phyloP scores from a whole-genome alignment of 2,329 filamentous ascomycete species.

The Hypoxylon sp. region DNA sequence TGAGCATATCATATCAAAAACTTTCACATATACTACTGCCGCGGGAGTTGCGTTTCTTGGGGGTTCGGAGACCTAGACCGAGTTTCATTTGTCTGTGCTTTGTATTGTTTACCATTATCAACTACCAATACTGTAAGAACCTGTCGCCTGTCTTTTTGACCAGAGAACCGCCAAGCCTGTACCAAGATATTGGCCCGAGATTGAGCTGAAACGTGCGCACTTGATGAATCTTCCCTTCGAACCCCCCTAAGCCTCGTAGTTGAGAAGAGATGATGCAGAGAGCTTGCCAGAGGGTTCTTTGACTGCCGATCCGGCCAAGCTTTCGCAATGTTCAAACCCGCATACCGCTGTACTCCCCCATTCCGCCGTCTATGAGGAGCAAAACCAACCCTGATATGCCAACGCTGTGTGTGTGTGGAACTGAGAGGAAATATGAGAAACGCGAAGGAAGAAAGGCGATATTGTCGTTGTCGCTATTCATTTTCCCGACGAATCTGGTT shows the following conservation, averaged over 20 bases:
- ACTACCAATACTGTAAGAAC: conserved; percentile 43
- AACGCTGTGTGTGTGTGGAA: conserved; percentile 36
- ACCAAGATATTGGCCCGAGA: conserved; percentile 43
- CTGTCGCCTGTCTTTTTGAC: conserved; percentile 40
- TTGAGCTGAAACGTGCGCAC: conserved; percentile 41
- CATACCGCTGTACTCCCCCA: conserved; percentile 30
- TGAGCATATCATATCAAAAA: conserved; percentile 18
- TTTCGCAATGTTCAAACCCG: conserved; percentile 31
- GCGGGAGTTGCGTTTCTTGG: conserved; percentile 23
- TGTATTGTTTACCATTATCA: conserved; percentile 42
- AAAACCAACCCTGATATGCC: conserved; percentile 40
- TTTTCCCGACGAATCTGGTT: conserved; percentile 31
- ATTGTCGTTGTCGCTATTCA: conserved; percentile 20
- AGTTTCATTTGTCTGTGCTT: conserved; percentile 44
- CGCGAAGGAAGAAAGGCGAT: conserved; percentile 22
- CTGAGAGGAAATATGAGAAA: conserved; percentile 35
- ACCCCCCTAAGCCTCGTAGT: conserved; percentile 19
- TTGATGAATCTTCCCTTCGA: conserved; percentile 24
- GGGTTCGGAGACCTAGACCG: conserved; percentile 29
- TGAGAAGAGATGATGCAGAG: conserved; percentile 45
- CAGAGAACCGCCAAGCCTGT: conserved; percentile 43
- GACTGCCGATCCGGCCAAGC: conserved; percentile 39
- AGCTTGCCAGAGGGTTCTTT: conserved; percentile 32
- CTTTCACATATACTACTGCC: neutral
- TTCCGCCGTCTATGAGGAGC: conserved; percentile 43